Base-by-base conservation (phyloP, 805 yeast genomes). In the Candida adriatica region DNA sequence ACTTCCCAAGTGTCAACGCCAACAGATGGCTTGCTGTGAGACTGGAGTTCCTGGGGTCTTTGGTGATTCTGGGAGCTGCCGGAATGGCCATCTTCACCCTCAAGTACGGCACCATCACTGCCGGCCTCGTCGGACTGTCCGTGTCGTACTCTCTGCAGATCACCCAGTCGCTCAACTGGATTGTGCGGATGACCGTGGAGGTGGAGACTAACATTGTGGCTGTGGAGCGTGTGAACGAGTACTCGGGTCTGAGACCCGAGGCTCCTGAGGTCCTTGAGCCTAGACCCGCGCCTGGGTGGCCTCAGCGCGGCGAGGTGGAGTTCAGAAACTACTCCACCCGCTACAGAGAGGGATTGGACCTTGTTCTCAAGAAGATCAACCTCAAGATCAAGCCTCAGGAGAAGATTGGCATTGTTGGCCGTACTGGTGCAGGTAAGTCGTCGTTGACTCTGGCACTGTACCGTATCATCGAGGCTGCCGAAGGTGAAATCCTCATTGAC, bases 11-110 rank as follows among this genome's bases (percentile, higher is more conserved):
- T 8, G 76, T 87, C 35, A 81, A 84, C 54, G 88, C 96, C 9
- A 92, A 94, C 57, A 76, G 99, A 62, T 92, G 99, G 99, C 71
- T 92, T 39, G 96, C 97, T 8, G 95, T 86, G 8, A 73, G 99
- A 51, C 68, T 92, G 38, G 97, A 94, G 58, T 78, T 84, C 42
- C 65, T 92, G 44, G 97, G 98, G 19, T 82, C 96, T 2, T 48
- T 88, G 27, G 83, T 92, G 41, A 90, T 92, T 48, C 69, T 87
- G 37, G 79, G 84, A 26, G 79, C 97, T 6, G 84, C 97, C 3
- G 81, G 85, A 5, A 66, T 92, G 48, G 70, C 94, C 11, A 82
- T 94, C 30, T 19, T 46, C 14, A 46, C 53, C 4, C 56, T 75
- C 38, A 71, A 86, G 15, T 64, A 70, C 13, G 94, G 96, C 10